Conservation (phyloP, 345 rosid genomes). For the Erucastrum elatum region DNA sequence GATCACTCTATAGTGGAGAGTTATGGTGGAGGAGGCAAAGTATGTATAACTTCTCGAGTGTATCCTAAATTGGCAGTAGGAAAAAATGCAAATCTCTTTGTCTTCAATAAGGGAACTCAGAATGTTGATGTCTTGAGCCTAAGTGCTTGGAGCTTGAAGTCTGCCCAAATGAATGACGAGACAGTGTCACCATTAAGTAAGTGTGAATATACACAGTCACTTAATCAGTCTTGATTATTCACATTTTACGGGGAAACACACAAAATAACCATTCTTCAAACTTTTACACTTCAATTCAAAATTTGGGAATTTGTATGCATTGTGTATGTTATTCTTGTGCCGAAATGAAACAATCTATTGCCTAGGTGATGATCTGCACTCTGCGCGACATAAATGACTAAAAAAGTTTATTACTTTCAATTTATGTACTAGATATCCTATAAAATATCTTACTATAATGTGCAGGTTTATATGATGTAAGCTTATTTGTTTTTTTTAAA, state of each 20-base stretch:
- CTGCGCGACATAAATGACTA: no score
- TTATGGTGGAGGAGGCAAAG: conserved; percentile 53
- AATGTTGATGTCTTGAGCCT: conserved; percentile 39
- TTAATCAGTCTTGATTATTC: conserved; percentile 18
- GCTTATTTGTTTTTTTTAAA: no score
- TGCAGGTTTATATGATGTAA: no score
- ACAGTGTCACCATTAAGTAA: not conserved
- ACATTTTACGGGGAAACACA: not conserved
- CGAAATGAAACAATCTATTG: not conserved
- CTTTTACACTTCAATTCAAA: not conserved
- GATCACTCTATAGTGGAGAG: conserved; percentile 68
- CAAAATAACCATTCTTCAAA: not conserved
- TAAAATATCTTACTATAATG: no score
- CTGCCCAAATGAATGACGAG: conserved; percentile 35
- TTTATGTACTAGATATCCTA: no score
- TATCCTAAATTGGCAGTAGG: conserved; percentile 54
- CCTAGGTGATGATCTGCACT: no score
- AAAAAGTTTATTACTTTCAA: no score
- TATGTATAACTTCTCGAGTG: conserved; percentile 58
- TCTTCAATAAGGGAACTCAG: conserved; percentile 42
- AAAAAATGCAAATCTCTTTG: conserved; percentile 33
- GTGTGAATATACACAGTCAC: conserved; percentile 7
- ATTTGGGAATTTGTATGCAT: not conserved
- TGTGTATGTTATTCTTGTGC: not conserved
- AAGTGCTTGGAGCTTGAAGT: conserved; percentile 48